These are phyloP conservation scores for Mortierella sp. DNA, from an alignment of 371 early-diverging fungal genomes.

Conservation along the genomic window DNA sequence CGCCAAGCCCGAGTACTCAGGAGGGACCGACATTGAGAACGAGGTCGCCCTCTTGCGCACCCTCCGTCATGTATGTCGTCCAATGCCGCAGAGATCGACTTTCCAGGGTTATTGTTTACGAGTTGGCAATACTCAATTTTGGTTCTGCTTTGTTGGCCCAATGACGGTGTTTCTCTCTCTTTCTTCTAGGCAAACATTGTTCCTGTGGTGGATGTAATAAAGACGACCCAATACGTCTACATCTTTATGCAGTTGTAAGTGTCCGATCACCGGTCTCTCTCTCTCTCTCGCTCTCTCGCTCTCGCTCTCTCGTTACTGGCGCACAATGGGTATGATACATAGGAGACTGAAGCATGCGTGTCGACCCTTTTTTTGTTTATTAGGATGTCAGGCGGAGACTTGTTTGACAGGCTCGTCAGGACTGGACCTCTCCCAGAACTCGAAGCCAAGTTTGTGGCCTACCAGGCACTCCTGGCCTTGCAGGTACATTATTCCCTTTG, in stretches of 20 bases:
- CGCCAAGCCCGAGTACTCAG: constrained; percentile 19
- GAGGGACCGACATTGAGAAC: constrained; percentile 55
- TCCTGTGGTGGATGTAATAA: constrained; percentile 63
- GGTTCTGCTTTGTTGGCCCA: neutral
- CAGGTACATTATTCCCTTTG: constrained; percentile 16
- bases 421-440: constrained; percentile 61
- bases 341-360: neutral
- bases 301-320: neutral
- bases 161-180: neutral
- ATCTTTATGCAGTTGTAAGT: constrained; percentile 66
- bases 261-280: neutral
- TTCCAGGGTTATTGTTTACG: neutral
- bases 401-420: constrained; percentile 64
- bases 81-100: neutral
- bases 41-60: constrained; percentile 64
- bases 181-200: constrained; percentile 62
- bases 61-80: constrained; percentile 59
- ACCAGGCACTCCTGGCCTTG: constrained; percentile 65
- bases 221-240: constrained; percentile 62
- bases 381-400: constrained; percentile 67
- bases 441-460: constrained; percentile 65
- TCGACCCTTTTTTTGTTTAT: neutral
- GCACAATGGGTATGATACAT: neutral
- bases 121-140: neutral
- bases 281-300: neutral